Conservation (phyloP, 768 basidiomycete species). For the Russula olivacea region DNA sequence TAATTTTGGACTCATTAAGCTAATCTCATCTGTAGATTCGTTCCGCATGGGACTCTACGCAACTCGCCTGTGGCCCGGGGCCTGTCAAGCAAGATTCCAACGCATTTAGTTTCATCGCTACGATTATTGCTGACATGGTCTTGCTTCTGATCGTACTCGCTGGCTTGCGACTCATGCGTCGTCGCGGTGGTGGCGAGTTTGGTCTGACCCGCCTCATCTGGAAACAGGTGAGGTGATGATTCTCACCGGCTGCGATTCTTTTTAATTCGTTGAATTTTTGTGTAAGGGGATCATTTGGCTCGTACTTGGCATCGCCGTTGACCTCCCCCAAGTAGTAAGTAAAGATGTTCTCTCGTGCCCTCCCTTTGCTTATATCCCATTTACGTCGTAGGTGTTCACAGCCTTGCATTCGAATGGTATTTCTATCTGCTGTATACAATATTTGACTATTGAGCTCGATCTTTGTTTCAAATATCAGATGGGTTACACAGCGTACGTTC, state of each 20-base stretch:
- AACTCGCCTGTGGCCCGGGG: not conserved
- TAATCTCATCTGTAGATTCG: not conserved
- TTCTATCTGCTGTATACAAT: not conserved
- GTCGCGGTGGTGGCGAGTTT: not conserved
- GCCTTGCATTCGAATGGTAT: not conserved
- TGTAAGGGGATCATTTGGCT: not conserved
- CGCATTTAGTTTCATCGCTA: not conserved
- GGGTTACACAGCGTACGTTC: not conserved
- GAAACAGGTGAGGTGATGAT: not conserved
- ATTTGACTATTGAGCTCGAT: not conserved
- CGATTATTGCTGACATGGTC: not conserved
- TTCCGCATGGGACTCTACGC: not conserved
- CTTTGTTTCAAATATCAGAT: not conserved
- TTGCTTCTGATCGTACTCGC: slow-evolving; percentile 7
- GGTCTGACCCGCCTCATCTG: not conserved
- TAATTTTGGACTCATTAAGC: not conserved
- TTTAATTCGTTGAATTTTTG: not conserved
- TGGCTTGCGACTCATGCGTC: not conserved
- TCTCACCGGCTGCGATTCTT: not conserved
- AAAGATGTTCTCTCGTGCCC: not conserved
- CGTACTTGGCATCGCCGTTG: too few species aligned
- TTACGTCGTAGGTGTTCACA: not conserved
- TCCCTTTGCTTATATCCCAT: not conserved
- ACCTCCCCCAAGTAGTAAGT: not conserved
- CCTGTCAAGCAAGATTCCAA: not conserved